phyloP scores from a whole-genome alignment of 805 yeast genomes.

The Lachancea thermotolerans region DNA sequence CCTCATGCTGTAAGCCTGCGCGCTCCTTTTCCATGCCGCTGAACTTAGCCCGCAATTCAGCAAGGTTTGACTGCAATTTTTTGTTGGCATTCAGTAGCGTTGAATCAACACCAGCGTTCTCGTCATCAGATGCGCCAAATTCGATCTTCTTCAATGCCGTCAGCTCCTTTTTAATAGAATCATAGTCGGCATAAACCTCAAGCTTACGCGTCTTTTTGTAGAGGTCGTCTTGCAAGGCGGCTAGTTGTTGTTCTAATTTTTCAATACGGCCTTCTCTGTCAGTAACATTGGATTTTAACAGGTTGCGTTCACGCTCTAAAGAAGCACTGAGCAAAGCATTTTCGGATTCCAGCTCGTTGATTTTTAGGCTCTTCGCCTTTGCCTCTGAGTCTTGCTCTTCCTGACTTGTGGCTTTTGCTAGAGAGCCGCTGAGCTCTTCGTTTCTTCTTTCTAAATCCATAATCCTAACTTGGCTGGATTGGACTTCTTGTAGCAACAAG shows the following conservation, averaged over 20 bases:
- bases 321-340: constrained; percentile 42
- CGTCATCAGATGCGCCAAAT: constrained; percentile 49
- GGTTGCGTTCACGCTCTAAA: constrained; percentile 23
- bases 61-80: constrained; percentile 62
- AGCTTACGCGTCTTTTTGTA: constrained; percentile 44
- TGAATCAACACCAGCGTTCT: constrained; percentile 42
- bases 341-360: constrained; percentile 58
- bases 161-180: constrained; percentile 71
- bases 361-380: constrained; percentile 35
- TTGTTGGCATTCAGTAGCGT: constrained; percentile 65
- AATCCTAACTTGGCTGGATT: constrained; percentile 58
- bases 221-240: constrained; percentile 45
- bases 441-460: constrained; percentile 71
- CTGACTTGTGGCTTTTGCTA: constrained; percentile 47
- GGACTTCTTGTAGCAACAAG: constrained; percentile 67
- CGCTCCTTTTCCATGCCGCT: constrained; percentile 40
- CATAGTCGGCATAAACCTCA: constrained; percentile 58
- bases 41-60: constrained; percentile 55
- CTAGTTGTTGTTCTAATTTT: constrained; percentile 39
- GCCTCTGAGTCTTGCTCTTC: constrained; percentile 38
- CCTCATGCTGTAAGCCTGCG: constrained; percentile 34
- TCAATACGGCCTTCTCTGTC: constrained; percentile 33
- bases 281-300: constrained; percentile 12
- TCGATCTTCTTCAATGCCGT: constrained; percentile 66
- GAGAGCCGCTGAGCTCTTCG: constrained; percentile 60